Percentiles rank a stretch among this genome's conserved stretches.
phyloP scores from a whole-genome alignment of 2,329 filamentous ascomycete species.

The Elsinoe arachidis region DNA sequence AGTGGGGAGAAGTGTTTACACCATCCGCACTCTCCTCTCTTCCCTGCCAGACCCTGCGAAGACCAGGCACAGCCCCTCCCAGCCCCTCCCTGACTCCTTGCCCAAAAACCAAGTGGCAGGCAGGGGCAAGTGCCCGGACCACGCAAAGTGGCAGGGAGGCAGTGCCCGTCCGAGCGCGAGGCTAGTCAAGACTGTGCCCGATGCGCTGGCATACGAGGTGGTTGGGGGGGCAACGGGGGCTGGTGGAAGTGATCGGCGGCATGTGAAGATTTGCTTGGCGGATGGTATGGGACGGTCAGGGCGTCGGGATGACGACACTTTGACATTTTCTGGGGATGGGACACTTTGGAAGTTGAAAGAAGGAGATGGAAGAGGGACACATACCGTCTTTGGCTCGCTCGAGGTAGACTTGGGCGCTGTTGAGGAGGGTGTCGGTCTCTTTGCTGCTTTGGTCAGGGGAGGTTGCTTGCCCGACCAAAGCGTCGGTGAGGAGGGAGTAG shows the following conservation, averaged over 20 bases:
- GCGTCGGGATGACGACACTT: not conserved
- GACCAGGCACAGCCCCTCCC: too few relatives aligned
- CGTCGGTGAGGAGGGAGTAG: conserved; percentile 65
- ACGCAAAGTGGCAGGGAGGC: not conserved
- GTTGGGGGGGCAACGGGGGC: not conserved
- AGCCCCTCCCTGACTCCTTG: not conserved
- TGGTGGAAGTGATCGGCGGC: not conserved
- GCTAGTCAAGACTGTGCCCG: not conserved
- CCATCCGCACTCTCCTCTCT: not conserved
- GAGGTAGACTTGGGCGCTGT: conserved; percentile 22
- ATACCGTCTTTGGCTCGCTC: conserved; percentile 28
- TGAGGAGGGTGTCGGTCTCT: conserved; percentile 22
- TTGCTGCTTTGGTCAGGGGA: conserved; percentile 28
- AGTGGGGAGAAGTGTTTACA: not conserved
- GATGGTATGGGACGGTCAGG: too few relatives aligned
- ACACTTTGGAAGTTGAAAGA: not conserved
- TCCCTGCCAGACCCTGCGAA: not conserved
- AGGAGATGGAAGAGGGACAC: conserved; percentile 12
- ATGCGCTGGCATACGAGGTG: not conserved
- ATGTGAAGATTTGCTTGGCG: not conserved
- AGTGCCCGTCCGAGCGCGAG: not conserved
- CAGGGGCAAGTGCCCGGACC: not conserved
- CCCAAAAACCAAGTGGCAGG: not conserved
- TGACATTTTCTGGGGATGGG: not conserved
- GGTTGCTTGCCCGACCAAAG: conserved; percentile 69